Base-by-base conservation (phyloP, 495 filamentous ascomycete genomes). In the Neurospora sp. region DNA sequence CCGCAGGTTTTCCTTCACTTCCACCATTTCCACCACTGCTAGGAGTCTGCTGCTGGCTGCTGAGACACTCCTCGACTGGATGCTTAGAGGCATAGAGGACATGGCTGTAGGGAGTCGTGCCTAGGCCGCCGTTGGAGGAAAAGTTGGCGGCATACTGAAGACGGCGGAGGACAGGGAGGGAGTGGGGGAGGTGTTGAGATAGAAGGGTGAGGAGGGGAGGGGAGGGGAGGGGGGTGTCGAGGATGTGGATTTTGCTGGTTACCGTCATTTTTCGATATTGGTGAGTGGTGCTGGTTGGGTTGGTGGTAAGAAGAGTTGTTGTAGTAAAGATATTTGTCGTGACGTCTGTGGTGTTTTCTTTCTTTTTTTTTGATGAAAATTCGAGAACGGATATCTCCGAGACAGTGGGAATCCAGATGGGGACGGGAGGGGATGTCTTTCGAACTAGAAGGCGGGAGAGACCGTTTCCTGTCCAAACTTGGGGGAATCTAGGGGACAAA, bases 161-260 rank as follows among this genome's bases (percentile, higher is more conserved):
- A 17, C 89, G 83, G 14, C 90, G 86, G 44, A 89, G 78, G 3
- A 90, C 76, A 0, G 89, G 82, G 20, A 89, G 81, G 65, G 89
- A 88, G 76, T 85, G 76, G 0, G 88, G 90, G 38, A 89, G 79
- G 75, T 89, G 86, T 14, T 78, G 53, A 7, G 78, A 40, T 14
- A 91, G 85, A 69, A 81, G 76, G 8, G 82, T 71, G 20, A 87
- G 70, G 73, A 89, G 81, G 59, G 72, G 75, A 20, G 71, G 16
- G 2, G 80, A 76, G 68, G 82, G 78, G 53, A 74, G 69, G 70
- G 83, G 77, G 78, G 84, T 81, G 80, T 82, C 77, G 53, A 61
- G 53, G 22, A 59, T 10, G 48, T 59, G 48, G 48, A n/a, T n/a
- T n/a, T n/a, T n/a, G n/a, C n/a, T n/a, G n/a, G n/a, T n/a, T n/a